Evolutionary conservation across 1,139 yeast genomes (phyloP), one percentile per base, ranked within the genome.

Genomic region (Lodderomyces margitis): DNA sequence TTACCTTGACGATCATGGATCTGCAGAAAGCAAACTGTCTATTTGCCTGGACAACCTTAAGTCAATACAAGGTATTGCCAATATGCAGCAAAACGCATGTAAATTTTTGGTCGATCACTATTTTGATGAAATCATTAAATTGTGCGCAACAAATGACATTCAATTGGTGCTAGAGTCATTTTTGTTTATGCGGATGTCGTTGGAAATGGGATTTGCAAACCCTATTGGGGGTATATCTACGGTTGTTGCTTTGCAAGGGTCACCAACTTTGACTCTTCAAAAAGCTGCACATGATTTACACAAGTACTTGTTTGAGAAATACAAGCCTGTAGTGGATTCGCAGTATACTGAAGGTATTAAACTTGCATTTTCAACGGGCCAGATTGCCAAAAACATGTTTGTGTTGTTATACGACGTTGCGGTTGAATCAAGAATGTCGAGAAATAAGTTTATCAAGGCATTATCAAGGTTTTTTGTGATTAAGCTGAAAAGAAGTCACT

Each of bases 191-290:
- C 78, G 72, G 42, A 58, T 77, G 36, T 74, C 83, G 20, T 70
- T 83, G 3, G 69, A 70, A 24, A 68, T 79, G 39, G 95, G 95
- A 0, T 82, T 78, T 58, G 85, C 84, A 0, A 87, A 84, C 54
- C 96, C 95, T 1, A 77, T 83, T 43, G 53, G 71, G 5, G 80
- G 89, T 50, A 75, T 83, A 10, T 76, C 91, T 0, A 81, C 88
- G 0, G 68, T 86, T 2, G 74, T 87, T 43, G 92, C 92, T 0
- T 63, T 88, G 34, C 81, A 82, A 46, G 72, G 87, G 0, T 79
- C 88, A 1, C 59, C 67, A 0, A 62, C 66, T 21, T 55, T 55
- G 2, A 58, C 61, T n/a, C 66, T 84, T 21, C 64, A 73, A 28
- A 58, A 58, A 1, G 61, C 74, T 8, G 87, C 91, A 0, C 47